These are phyloP conservation scores for Penicillium antarcticum DNA, from an alignment of 495 filamentous ascomycete species.

Conservation along the genomic window DNA sequence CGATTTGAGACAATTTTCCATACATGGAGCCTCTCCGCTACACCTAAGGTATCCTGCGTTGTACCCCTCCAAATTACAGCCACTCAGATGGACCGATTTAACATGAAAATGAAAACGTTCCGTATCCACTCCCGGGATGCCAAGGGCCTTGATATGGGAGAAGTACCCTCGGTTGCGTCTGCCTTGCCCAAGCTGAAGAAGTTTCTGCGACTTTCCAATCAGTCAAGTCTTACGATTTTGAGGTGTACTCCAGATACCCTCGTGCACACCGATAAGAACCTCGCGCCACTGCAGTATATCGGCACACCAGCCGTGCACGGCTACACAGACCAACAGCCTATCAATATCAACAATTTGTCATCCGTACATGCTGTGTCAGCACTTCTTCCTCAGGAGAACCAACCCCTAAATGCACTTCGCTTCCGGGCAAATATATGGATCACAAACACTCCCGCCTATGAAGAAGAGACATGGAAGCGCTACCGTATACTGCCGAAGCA, in stretches of 20 bases:
- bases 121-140: conserved; percentile 8
- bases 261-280: conserved; percentile 9
- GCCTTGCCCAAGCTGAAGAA: conserved; percentile 11
- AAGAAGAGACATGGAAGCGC: conserved; percentile 16
- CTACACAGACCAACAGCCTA: conserved; percentile 18
- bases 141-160: conserved; percentile 7
- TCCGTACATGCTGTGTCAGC: conserved; percentile 15
- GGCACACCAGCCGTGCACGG: conserved; percentile 14
- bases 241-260: conserved; percentile 13
- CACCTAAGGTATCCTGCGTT: conserved; percentile 7
- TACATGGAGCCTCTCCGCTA: conserved; percentile 1
- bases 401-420: conserved; percentile 15
- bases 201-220: conserved; percentile 7
- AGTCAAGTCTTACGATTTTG: conserved; percentile 4
- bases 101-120: conserved; percentile 7
- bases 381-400: conserved; percentile 13
- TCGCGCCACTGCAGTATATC: conserved; percentile 15
- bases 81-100: not conserved
- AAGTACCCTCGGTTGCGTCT: conserved; percentile 4
- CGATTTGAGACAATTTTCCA: conserved; percentile 7
- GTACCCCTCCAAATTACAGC: conserved; percentile 6
- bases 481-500: conserved; percentile 8
- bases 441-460: conserved; percentile 9
- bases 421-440: conserved; percentile 19
- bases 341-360: conserved; percentile 18